Evolutionary conservation across 257 asterid species (phyloP), one percentile per base, ranked within the genome.

Genomic region (Plantago ovata): DNA sequence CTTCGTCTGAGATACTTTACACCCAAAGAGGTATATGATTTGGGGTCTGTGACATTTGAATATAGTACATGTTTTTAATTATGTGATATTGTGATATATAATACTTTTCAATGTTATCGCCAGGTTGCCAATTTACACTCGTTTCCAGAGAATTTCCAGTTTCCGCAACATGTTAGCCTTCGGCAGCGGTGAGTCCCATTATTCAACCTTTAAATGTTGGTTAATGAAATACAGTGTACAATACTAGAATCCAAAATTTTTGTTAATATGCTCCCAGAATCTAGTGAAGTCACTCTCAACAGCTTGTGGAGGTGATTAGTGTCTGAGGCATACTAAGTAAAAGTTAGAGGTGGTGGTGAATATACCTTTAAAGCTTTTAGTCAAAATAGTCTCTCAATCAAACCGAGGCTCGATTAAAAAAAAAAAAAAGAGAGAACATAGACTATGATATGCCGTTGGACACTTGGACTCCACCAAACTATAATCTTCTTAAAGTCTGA

Each of bases 101-200:
- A 10, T 47, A 10, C 51, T 56, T 56, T 55, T 20, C 44, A 9
- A 69, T 15, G 32, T 54, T 53, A 38, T 51, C 48, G 62, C 51
- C 63, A 91, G 98, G 98, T 87, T 38, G 96, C 98, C 44, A 91
- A 85, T 69, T 75, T 87, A 19, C 98, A 87, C 65, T 87, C 95
- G 52, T 87, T 87, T 67, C 98, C 96, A 0, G 75, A 68, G 62
- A 82, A 75, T 62, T 91, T 85, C 76, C 75, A 72, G 64, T 91
- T 91, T 69, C 98, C 95, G 10, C 66, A 55, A 19, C 83, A 91
- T 72, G 73, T 83, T 40, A 77, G 92, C 81, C 95, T 84, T 57
- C 88, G 95, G 24, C 98, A 91, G 66, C 55, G 96, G 98, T 91
- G 77, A 7, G 79, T 72, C 58, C 50, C 55, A 10, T 24, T 40